Evolutionary conservation across 1,139 yeast genomes (phyloP), one percentile per base, ranked within the genome.

Genomic region (Pichia sp.): DNA sequence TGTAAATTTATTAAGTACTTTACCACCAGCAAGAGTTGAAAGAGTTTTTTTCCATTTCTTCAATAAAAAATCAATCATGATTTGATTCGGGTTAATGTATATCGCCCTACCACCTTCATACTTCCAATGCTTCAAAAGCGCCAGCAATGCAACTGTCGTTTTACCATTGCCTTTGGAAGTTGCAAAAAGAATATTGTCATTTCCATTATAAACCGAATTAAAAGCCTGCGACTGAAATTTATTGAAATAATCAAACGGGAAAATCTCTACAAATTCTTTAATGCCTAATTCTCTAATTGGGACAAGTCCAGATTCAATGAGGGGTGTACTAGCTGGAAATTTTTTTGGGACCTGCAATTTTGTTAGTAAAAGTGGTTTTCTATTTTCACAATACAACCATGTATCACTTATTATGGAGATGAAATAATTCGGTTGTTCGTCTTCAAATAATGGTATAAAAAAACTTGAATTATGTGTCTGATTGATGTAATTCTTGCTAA

Each of bases 351-450:
- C 52, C 35, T 68, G 69, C 42, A 87, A 55, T 33, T 71, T 64
- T 26, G 72, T 68, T 47, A 92, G 66, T 40, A 78, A 64, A 2
- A 87, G 67, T 0, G 96, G 87, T 2, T 75, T 61, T 48, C 76
- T 75, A 53, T 75, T 70, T 43, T 78, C 87, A 46, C 89, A 78
- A 50, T 86, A 90, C 8, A 89, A 64, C 98, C 98, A 92, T 49
- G 72, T 77, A 49, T 89, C 95, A 50, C 95, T 87, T 3, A 84
- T 66, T 22, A 89, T 61, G 0, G 84, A 71, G 6, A 89, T 73
- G 62, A 84, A 86, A 54, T 83, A 81, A 55, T 80, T 80, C 1
- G 96, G 96, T 16, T 94, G 90, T 4, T 76, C 48, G 1, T 84
- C 81, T 6, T 76, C 80, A 30, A 69, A 49, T 24, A 78, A 51